Percentiles rank a stretch among this genome's conserved stretches.
These are phyloP conservation scores for Aspergillus clavatus DNA, from an alignment of 2,329 filamentous ascomycete species.

Conservation along the genomic window DNA sequence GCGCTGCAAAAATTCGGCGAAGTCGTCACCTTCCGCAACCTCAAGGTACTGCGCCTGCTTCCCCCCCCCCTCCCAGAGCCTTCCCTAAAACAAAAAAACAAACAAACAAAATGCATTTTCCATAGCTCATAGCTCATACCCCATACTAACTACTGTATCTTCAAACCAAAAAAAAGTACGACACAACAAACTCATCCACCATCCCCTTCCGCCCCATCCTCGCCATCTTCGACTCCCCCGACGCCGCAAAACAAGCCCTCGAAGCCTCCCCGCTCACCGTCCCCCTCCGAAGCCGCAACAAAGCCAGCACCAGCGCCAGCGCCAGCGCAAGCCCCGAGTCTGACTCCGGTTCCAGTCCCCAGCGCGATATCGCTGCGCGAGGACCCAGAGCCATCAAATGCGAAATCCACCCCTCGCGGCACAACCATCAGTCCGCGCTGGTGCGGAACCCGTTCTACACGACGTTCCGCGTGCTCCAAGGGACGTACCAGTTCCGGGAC, in stretches of 20 bases:
- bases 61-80: background rate
- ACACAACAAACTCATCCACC: constrained; percentile 22
- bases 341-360: no score
- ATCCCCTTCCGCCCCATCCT: constrained; percentile 20
- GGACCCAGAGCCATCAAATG: constrained; percentile 20
- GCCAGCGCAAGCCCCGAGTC: no score
- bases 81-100: background rate
- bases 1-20: constrained; percentile 41
- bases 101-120: no score
- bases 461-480: constrained; percentile 20
- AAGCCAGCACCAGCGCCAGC: no score
- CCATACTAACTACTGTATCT: no score
- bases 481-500: constrained; percentile 25
- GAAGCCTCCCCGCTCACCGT: constrained; percentile 30
- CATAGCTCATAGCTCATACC: no score
- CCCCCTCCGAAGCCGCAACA: constrained; percentile 9
- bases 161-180: constrained; percentile 23
- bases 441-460: constrained; percentile 31
- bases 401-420: constrained; percentile 22
- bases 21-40: constrained; percentile 35
- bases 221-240: constrained; percentile 35
- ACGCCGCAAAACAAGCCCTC: constrained; percentile 32
- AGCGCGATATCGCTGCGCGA: no score
- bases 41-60: constrained; percentile 24
- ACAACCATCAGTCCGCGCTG: constrained; percentile 27